These are phyloP conservation scores for Onygena corvina DNA, from an alignment of 2,329 filamentous ascomycete genomes.

Conservation along the genomic window DNA sequence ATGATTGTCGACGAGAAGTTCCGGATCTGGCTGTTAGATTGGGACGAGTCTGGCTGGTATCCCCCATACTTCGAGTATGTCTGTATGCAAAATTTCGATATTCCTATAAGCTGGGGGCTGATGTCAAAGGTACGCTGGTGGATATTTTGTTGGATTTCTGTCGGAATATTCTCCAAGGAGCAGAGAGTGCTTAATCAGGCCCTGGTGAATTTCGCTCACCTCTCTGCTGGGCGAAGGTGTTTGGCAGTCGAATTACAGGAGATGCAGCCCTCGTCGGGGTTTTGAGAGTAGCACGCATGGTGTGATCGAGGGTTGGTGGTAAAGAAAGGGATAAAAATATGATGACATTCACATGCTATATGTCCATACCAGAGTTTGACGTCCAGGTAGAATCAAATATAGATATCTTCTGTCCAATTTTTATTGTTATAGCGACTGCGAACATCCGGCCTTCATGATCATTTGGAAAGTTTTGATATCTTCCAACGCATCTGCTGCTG, in stretches of 20 bases:
- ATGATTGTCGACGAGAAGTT: conserved; percentile 20
- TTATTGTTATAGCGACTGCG: not conserved
- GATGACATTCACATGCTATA: not conserved
- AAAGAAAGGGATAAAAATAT: not conserved
- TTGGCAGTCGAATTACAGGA: not conserved
- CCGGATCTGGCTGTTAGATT: conserved; percentile 14
- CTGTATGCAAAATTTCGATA: conserved; percentile 14
- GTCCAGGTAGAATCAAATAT: not conserved
- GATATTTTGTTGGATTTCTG: conserved; percentile 12
- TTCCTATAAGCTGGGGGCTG: conserved; percentile 9
- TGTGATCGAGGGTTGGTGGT: not conserved
- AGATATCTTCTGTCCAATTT: not conserved
- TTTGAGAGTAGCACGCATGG: not conserved
- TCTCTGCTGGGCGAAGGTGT: not conserved
- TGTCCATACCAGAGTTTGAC: not conserved
- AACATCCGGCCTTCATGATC: conserved; percentile 24
- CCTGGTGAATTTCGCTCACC: not conserved
- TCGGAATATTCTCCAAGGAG: conserved; percentile 10
- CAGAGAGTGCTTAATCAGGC: conserved; percentile 2
- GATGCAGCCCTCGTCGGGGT: no score
- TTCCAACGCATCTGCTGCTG: conserved; percentile 30
- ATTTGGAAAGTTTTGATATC: conserved; percentile 33
- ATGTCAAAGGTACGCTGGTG: conserved; percentile 8
- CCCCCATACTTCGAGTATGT: conserved; percentile 14
- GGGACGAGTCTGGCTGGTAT: conserved; percentile 14